phyloP scores from a whole-genome alignment of 2,329 filamentous ascomycete species.

The Ophiostoma fasciatum region DNA sequence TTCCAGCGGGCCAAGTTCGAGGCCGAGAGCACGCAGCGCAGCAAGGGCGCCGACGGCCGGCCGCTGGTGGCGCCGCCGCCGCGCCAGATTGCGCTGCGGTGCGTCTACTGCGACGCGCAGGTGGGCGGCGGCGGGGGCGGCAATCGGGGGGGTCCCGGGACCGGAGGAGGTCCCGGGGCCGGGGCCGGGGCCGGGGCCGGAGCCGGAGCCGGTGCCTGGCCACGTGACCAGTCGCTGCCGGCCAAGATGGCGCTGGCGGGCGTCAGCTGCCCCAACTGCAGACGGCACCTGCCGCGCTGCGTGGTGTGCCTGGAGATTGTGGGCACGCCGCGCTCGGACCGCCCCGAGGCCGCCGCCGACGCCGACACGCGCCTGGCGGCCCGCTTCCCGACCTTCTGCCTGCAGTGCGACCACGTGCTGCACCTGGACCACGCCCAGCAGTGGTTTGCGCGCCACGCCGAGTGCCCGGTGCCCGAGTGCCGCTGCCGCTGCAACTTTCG shows the following conservation, averaged over 20 bases:
- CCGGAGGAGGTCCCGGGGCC: constrained; percentile 5
- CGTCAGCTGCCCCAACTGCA: constrained; percentile 51
- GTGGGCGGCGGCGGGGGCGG: constrained; percentile 32
- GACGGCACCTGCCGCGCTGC: constrained; percentile 50
- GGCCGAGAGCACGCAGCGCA: constrained; percentile 57
- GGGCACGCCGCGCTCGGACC: constrained; percentile 46
- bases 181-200: constrained; percentile 6
- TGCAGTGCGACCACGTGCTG: constrained; percentile 52
- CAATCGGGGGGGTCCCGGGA: constrained; percentile 5
- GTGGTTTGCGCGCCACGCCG: constrained; percentile 50
- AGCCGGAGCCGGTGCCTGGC: constrained; percentile 1
- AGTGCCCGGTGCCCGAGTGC: constrained; percentile 56
- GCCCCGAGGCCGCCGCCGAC: constrained; percentile 36
- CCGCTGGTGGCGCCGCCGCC: constrained; percentile 50
- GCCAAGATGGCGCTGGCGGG: constrained; percentile 41
- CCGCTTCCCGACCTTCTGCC: constrained; percentile 53
- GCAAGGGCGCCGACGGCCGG: constrained; percentile 33
- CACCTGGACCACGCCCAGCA: constrained; percentile 52
- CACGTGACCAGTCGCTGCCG: constrained; percentile 23
- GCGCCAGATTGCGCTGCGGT: constrained; percentile 59
- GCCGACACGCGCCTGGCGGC: constrained; percentile 31
- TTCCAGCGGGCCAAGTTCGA: constrained; percentile 65
- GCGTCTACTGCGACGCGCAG: constrained; percentile 58
- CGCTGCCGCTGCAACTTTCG: constrained; percentile 48
- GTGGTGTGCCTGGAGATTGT: constrained; percentile 54